Evolutionary conservation across 2,329 filamentous ascomycete genomes (phyloP).

Genomic region (Colletotrichum liaoningense): DNA sequence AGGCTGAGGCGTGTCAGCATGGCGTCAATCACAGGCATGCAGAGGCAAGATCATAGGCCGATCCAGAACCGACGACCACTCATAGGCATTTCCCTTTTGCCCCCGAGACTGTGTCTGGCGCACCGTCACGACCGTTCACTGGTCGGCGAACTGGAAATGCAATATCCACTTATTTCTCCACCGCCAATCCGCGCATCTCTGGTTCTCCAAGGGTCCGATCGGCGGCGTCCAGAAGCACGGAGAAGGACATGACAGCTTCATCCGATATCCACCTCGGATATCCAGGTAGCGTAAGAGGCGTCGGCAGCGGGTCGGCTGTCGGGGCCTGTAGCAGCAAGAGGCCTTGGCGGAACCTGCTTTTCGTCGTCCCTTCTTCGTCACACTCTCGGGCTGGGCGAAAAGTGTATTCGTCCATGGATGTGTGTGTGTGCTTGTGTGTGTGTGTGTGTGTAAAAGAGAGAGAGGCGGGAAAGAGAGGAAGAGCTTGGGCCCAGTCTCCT

Average conservation of each 20-base stretch:
- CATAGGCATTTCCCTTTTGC: background rate
- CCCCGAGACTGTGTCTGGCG: background rate
- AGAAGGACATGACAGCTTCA: background rate
- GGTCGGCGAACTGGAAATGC: background rate
- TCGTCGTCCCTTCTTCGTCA: background rate
- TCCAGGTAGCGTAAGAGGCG: conserved; percentile 7
- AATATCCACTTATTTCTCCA: background rate
- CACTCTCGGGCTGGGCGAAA: background rate
- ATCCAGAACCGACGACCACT: conserved; percentile 2
- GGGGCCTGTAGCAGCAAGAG: background rate
- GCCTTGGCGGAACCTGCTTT: background rate
- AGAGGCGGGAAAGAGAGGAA: background rate
- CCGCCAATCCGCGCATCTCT: background rate
- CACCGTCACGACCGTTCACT: conserved; percentile 7
- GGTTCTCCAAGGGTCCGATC: conserved; percentile 28
- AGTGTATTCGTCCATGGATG: background rate
- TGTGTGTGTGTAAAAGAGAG: too few relatives aligned
- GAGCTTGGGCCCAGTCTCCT: background rate
- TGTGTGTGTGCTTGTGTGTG: background rate
- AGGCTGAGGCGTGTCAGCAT: conserved; percentile 20
- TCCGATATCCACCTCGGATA: conserved; percentile 9
- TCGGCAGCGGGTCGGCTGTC: conserved; percentile 7
- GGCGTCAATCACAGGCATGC: conserved; percentile 5
- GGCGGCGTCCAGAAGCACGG: conserved; percentile 20
- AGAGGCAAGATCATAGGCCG: conserved; percentile 16